phyloP scores from a whole-genome alignment of 495 filamentous ascomycete species.

The Clohesyomyces aquaticus region DNA sequence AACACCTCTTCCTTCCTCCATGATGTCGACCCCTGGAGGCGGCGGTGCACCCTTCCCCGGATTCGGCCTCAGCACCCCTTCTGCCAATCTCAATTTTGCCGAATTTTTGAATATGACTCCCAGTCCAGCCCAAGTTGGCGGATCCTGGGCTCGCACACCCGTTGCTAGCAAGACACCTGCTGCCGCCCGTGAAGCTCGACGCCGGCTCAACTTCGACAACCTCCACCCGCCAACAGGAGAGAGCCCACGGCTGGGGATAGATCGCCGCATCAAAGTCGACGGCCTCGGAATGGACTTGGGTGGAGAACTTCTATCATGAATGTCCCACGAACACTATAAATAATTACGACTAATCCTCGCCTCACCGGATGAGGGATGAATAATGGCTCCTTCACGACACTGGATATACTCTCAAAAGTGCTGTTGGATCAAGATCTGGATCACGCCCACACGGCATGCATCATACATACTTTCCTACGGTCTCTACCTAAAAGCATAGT shows the following conservation, averaged over 20 bases:
- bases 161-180: conserved; percentile 61
- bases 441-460: background rate
- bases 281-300: conserved; percentile 60
- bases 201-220: conserved; percentile 70
- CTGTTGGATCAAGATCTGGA: conserved; percentile 18
- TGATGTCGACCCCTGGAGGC: conserved; percentile 85
- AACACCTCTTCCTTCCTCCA: conserved; percentile 77
- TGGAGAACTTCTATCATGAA: conserved; percentile 52
- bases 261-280: conserved; percentile 38
- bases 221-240: conserved; percentile 57
- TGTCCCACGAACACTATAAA: background rate
- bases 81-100: conserved; percentile 84
- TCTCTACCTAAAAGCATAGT: conserved; percentile 32
- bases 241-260: conserved; percentile 45
- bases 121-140: conserved; percentile 79
- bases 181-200: conserved; percentile 58
- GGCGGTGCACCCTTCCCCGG: conserved; percentile 61
- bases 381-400: conserved; percentile 27
- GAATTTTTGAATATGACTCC: conserved; percentile 98
- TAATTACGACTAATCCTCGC: conserved; percentile 2
- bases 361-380: conserved; percentile 10
- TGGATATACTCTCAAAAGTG: conserved; percentile 8
- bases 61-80: conserved; percentile 61
- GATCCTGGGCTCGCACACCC: conserved; percentile 59
- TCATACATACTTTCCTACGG: conserved; percentile 18